These are phyloP conservation scores for Nemania diffusa DNA, from an alignment of 2,329 filamentous ascomycete genomes.

Conservation along the genomic window DNA sequence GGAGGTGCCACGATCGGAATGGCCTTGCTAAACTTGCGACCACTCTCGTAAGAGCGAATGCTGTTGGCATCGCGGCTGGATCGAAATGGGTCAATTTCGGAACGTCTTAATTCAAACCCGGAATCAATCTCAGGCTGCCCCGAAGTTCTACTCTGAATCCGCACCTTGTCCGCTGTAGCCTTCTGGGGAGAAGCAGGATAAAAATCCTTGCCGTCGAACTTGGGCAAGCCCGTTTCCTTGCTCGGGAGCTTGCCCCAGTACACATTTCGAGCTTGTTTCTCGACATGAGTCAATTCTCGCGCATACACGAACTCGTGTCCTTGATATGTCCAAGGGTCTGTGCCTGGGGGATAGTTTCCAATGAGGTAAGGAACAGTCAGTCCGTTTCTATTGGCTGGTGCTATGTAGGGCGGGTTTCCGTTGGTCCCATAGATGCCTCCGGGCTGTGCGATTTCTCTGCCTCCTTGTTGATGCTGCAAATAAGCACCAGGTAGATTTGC, in stretches of 20 bases:
- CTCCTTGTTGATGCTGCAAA: slow-evolving; percentile 30
- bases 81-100: slow-evolving; percentile 46
- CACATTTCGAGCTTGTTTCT: slow-evolving; percentile 66
- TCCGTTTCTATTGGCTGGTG: slow-evolving; percentile 17
- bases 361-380: slow-evolving; percentile 63
- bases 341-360: slow-evolving; percentile 60
- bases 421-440: slow-evolving; percentile 28
- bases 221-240: slow-evolving; percentile 65
- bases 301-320: slow-evolving; percentile 64
- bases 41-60: slow-evolving; percentile 41
- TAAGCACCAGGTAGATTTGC: slow-evolving; percentile 15
- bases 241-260: slow-evolving; percentile 69
- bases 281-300: slow-evolving; percentile 67
- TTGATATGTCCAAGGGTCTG: slow-evolving; percentile 54
- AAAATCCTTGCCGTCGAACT: slow-evolving; percentile 73
- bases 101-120: slow-evolving; percentile 25
- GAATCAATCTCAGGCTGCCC: slow-evolving; percentile 33
- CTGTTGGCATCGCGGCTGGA: slow-evolving; percentile 38
- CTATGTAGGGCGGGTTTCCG: slow-evolving; percentile 15
- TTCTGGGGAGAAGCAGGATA: slow-evolving; percentile 67
- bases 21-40: slow-evolving; percentile 48
- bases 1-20: slow-evolving; percentile 50
- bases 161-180: slow-evolving; percentile 24
- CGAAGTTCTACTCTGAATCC: not conserved
- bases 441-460: slow-evolving; percentile 32